These are phyloP conservation scores for Paraphoma sp. DNA, from an alignment of 2,329 filamentous ascomycete genomes.

Conservation along the genomic window DNA sequence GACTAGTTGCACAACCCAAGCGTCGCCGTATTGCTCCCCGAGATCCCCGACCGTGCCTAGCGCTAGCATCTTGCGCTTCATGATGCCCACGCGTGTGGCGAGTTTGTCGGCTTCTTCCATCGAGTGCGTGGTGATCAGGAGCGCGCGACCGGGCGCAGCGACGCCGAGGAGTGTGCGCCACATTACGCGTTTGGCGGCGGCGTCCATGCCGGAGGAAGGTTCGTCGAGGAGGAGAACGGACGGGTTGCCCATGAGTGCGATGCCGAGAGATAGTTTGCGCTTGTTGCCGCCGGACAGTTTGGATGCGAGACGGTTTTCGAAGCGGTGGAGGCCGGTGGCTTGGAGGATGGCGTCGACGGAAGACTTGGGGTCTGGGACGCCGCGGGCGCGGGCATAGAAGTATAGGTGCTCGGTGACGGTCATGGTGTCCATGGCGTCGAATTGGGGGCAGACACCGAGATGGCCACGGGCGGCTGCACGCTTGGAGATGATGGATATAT, in stretches of 20 bases:
- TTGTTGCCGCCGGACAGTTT: constrained; percentile 91
- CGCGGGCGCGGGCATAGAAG: constrained; percentile 87
- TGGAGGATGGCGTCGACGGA: constrained; percentile 81
- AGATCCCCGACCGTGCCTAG: constrained; percentile 78
- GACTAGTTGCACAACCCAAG: constrained; percentile 82
- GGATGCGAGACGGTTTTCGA: constrained; percentile 75
- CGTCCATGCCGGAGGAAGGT: constrained; percentile 86
- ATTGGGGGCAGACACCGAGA: constrained; percentile 87
- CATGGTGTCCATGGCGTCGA: constrained; percentile 83
- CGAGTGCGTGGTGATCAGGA: constrained; percentile 88
- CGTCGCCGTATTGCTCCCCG: constrained; percentile 76
- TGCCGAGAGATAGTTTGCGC: constrained; percentile 86
- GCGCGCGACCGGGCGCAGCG: constrained; percentile 72
- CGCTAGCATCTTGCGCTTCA: constrained; percentile 85
- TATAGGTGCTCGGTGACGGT: constrained; percentile 84
- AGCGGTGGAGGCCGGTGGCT: constrained; percentile 78
- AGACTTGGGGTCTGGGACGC: constrained; percentile 75
- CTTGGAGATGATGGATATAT: constrained; percentile 74
- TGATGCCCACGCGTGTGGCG: constrained; percentile 82
- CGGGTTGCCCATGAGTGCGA: constrained; percentile 92
- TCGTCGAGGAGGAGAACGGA: constrained; percentile 88
- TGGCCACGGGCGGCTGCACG: constrained; percentile 75
- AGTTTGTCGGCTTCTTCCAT: constrained; percentile 96
- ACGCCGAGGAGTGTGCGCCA: constrained; percentile 83
- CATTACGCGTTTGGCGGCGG: constrained; percentile 89